Evolutionary conservation across 2,329 filamentous ascomycete genomes (phyloP).

Genomic region (Bipolaris cookei): DNA sequence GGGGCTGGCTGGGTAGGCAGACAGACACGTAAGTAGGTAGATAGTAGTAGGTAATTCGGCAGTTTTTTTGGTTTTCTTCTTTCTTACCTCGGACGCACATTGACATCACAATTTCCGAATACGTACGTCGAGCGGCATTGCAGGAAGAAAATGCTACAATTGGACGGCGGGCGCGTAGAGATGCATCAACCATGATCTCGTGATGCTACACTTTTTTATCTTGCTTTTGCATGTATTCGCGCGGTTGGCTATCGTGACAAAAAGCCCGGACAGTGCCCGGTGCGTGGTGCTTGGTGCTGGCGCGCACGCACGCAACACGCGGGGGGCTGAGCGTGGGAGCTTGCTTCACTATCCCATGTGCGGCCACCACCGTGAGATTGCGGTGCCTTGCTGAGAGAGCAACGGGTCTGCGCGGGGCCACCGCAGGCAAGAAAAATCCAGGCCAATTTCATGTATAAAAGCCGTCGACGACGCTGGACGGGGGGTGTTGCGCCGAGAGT

Average conservation of each 20-base stretch:
- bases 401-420: constrained; percentile 11
- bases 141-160: background rate
- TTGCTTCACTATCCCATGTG: constrained; percentile 3
- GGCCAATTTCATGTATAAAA: constrained; percentile 21
- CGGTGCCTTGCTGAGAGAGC: constrained; percentile 12
- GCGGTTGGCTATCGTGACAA: background rate
- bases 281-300: background rate
- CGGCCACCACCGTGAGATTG: constrained; percentile 15
- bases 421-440: background rate
- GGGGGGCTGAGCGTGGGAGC: constrained; percentile 4
- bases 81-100: background rate
- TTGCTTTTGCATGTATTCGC: background rate
- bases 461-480: background rate
- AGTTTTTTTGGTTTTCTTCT: background rate
- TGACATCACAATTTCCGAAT: background rate
- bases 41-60: background rate
- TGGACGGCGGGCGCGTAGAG: background rate
- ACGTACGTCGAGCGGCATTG: background rate
- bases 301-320: background rate
- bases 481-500: constrained; percentile 7
- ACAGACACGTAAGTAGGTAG: background rate
- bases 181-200: background rate
- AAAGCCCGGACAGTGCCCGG: background rate
- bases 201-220: background rate
- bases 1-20: background rate